Base-by-base conservation (phyloP, 257 asterid genomes). In the Verbena officinalis region DNA sequence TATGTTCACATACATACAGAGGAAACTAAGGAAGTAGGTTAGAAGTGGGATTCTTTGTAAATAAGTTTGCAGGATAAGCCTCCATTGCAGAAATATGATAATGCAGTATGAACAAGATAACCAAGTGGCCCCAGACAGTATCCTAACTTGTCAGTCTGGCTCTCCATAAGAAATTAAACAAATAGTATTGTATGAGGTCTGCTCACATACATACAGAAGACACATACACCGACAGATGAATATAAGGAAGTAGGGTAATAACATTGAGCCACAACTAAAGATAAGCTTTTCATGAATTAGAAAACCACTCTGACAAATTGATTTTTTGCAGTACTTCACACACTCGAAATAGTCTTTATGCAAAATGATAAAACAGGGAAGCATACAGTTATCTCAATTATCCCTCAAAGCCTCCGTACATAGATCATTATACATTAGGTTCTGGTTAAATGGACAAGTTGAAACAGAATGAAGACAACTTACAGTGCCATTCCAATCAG, bases 401-500 rank as follows among this genome's bases (percentile, higher is more conserved):
- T 38, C 19, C 20, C 50, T 33, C 20, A 42, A 20, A 1, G 9
- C 17, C 49, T 43, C 39, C 54, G 50, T 16, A 45, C 52, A 39
- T 43, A 46, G 51, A 59, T n/a, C n/a, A 69, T 19, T 27, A 27
- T 27, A 31, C 33, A 50, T 61, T 54, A 62, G 17, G 43, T 54
- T 27, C 44, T 44, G 24, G 11, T 33, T 45, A 36, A 43, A 7
- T 49, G 54, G 30, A 48, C 58, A 66, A 42, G 43, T 51, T 44
- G 55, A 65, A 44, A 68, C 60, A 57, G 45, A 39, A 65, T 40
- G 72, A 67, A 46, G 77, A 75, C 38, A 57, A 78, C 98, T 86
- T 77, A 94, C 99, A 39, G 96, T 90, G 81, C 97, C 98, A 79
- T 94, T 94, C 99, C 96, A 94, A 78, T 94, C 99, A 49, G 96